A percentile compares a stretch with the other conserved stretches of the same genome.
Evolutionary conservation across 306 rosid genomes (phyloP).

Genomic region (Betula pendula): DNA sequence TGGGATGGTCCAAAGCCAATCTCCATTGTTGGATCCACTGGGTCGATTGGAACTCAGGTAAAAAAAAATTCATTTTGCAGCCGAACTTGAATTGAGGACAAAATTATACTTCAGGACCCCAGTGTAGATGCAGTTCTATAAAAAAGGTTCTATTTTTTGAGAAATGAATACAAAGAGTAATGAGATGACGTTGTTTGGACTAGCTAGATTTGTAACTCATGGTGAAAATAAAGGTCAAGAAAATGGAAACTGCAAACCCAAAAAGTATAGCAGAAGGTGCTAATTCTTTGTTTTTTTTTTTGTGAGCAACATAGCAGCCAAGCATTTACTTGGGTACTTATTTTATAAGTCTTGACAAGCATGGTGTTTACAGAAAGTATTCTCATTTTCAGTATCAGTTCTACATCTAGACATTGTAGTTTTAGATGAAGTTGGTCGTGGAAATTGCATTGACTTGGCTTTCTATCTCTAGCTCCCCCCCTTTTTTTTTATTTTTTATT

Average conservation of each 20-base stretch:
- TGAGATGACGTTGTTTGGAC: not conserved
- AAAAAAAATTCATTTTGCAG: not conserved
- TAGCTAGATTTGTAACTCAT: not conserved
- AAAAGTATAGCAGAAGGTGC: not conserved
- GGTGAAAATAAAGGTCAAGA: not conserved
- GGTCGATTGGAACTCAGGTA: conserved; percentile 99
- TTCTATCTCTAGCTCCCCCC: not conserved
- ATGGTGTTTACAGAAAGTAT: not conserved
- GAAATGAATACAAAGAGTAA: not conserved
- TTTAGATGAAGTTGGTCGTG: not conserved
- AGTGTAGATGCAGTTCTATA: not conserved
- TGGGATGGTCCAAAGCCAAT: conserved; percentile 97
- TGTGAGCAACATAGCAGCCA: not conserved
- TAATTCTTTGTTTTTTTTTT: not conserved
- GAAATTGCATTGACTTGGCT: not conserved
- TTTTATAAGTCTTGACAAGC: not conserved
- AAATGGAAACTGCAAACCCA: not conserved
- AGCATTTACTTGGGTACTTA: not conserved
- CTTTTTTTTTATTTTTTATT: not conserved
- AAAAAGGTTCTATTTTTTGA: too few relatives aligned
- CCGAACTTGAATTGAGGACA: not conserved
- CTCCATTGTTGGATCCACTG: conserved; percentile 84
- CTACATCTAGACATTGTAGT: not conserved
- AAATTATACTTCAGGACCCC: not conserved
- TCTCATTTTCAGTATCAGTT: not conserved